Conservation (phyloP, 352 stramenopile species). For the Peronospora farinosa region DNA sequence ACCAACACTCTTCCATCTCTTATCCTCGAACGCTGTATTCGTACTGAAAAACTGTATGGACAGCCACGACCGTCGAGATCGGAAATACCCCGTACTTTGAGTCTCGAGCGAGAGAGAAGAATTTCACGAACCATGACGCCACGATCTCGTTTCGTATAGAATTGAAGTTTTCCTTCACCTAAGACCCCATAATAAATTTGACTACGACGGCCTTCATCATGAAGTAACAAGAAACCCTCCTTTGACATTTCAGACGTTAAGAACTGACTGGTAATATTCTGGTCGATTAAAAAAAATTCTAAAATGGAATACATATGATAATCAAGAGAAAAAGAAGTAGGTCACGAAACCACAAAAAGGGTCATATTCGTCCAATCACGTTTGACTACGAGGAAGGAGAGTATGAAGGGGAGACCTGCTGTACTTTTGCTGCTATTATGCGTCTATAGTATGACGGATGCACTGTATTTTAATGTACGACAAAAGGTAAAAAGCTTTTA, state of each 20-base stretch:
- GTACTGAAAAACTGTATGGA: conserved; percentile 70
- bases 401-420: not conserved
- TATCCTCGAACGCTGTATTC: conserved; percentile 66
- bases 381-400: conserved; percentile 2
- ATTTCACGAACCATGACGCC: conserved; percentile 65
- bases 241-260: conserved; percentile 53
- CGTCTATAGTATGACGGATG: conserved; percentile 15
- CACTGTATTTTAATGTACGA: conserved; percentile 58
- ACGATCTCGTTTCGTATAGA: conserved; percentile 55
- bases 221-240: conserved; percentile 72
- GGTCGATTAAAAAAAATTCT: not conserved
- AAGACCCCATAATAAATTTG: conserved; percentile 79
- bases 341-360: conserved; percentile 4
- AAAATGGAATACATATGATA: not conserved
- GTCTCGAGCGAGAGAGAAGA: conserved; percentile 57
- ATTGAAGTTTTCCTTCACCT: conserved; percentile 65
- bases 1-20: conserved; percentile 60
- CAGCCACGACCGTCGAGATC: conserved; percentile 65
- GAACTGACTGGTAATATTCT: not conserved
- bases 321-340: conserved; percentile 4
- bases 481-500: conserved; percentile 47
- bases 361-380: conserved; percentile 19
- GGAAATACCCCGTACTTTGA: conserved; percentile 72
- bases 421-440: conserved; percentile 20
- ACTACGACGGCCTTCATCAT: conserved; percentile 58